Evolutionary conservation across 2,329 filamentous ascomycete genomes (phyloP).

Genomic region (Venturia effusa): DNA sequence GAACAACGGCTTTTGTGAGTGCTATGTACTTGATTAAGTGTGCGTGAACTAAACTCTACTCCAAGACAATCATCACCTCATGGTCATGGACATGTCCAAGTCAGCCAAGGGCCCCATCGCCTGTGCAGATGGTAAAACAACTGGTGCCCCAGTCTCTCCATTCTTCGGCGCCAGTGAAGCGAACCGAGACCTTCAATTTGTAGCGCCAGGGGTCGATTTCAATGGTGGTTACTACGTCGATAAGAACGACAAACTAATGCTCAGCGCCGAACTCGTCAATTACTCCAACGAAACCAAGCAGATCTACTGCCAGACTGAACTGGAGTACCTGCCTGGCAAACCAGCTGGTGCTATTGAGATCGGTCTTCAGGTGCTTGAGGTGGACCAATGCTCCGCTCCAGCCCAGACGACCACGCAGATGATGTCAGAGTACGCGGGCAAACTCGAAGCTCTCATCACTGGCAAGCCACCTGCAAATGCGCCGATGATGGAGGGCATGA

Average conservation of each 20-base stretch:
- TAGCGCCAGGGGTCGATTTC: background rate
- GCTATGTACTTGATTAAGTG: too few species aligned
- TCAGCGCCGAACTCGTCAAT: slow-evolving; percentile 7
- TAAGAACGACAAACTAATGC: background rate
- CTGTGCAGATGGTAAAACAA: background rate
- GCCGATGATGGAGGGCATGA: background rate
- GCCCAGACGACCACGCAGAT: background rate
- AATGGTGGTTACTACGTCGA: slow-evolving; percentile 6
- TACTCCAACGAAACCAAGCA: background rate
- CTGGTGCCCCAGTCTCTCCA: background rate
- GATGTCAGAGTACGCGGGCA: background rate
- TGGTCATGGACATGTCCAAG: background rate
- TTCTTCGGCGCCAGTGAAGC: slow-evolving; percentile 2
- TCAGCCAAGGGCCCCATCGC: background rate
- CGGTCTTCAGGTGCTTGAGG: background rate
- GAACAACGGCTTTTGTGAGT: background rate
- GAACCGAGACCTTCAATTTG: background rate
- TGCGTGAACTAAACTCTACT: background rate
- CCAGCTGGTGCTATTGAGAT: background rate
- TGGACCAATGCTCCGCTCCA: background rate
- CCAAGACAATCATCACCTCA: background rate
- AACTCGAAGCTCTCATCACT: background rate
- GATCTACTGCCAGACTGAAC: background rate
- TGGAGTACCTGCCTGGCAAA: slow-evolving; percentile 2
- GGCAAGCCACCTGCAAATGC: background rate